Base-by-base conservation (phyloP, 2,329 filamentous ascomycete species). In the Davidsoniella australis region DNA sequence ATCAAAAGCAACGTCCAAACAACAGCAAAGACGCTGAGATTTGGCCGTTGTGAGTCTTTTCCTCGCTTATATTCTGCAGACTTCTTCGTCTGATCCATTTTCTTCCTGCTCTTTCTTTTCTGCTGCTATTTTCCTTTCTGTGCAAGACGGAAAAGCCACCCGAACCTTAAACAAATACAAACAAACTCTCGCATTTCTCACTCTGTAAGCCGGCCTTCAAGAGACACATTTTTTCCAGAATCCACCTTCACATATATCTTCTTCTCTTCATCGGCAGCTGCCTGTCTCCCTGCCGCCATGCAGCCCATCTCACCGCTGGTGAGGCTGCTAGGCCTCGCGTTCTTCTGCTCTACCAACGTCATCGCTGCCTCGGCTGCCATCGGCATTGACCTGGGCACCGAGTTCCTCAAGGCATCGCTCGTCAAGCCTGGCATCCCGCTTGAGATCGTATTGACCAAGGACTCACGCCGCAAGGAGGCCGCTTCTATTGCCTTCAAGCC, bases 381-480 rank as follows among this genome's bases (percentile, higher is more conserved):
- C 18, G 91, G 91, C 55, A 76, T 98, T 59, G 91, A 98, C 66
- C 73, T 98, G 49, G 91, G 91, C 57, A 95, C 91, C 50, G 86
- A 94, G 64, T 95, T 94, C 68, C 84, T 98, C 68, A 98, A 96
- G 70, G 89, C 89, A 24, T 80, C 85, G 12, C 76, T 98, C 40
- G 89, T 98, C 54, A 96, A 96, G 68, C 91, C 91, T 2, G 91
- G 91, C 54, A 89, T 94, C 47, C 91, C 91, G 9, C 85, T 98
- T 62, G 91, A 98, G 57, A 96, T 98, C 56, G 89, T 98, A 63
- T 75, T 95, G 50, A 95, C 88, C 26, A 98, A 96, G 64, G 91
- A 98, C 67, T 95, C 91, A 26, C 85, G 94, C 64, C 82, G 91
- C 61, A 98, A 98, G 71, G 91, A 98, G 64, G 76, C 76, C 20